phyloP scores from a whole-genome alignment of 2,329 filamentous ascomycete genomes.

The Fusarium bulbicola region DNA sequence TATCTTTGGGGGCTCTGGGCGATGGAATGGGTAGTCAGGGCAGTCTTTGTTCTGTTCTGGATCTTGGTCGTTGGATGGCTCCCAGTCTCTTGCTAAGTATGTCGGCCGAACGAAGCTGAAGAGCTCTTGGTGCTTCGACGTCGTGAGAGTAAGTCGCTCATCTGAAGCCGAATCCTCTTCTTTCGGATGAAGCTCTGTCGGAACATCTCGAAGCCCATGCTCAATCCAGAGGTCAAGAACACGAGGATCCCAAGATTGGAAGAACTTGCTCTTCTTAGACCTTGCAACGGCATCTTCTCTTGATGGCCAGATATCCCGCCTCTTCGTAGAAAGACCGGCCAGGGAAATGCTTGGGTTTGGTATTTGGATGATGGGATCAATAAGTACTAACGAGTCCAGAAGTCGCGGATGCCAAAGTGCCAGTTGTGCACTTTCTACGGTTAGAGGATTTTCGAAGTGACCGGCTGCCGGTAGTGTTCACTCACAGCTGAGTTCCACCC shows the following conservation, averaged over 20 bases:
- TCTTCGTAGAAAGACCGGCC: not conserved
- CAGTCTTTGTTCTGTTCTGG: not conserved
- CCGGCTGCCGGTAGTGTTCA: too few relatives aligned
- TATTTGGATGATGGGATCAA: not conserved
- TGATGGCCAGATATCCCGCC: not conserved
- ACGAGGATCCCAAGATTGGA: slow-evolving; percentile 1
- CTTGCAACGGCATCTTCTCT: not conserved
- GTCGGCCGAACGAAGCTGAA: not conserved
- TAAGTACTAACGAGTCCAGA: not conserved
- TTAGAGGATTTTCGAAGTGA: not conserved
- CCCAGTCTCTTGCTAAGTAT: not conserved
- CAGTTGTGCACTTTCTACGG: not conserved
- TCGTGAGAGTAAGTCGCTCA: not conserved
- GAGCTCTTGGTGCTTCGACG: not conserved
- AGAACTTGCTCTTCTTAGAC: not conserved
- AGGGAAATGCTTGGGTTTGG: not conserved
- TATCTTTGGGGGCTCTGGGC: not conserved
- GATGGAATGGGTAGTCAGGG: not conserved
- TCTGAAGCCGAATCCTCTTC: not conserved
- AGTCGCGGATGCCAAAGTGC: not conserved
- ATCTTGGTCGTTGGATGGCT: not conserved
- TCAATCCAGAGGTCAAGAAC: not conserved
- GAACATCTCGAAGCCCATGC: not conserved
- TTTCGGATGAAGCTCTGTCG: not conserved
- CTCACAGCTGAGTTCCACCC: not conserved